Evolutionary conservation across 257 asterid species (phyloP).

Genomic region (Solanum lycopersicoides): DNA sequence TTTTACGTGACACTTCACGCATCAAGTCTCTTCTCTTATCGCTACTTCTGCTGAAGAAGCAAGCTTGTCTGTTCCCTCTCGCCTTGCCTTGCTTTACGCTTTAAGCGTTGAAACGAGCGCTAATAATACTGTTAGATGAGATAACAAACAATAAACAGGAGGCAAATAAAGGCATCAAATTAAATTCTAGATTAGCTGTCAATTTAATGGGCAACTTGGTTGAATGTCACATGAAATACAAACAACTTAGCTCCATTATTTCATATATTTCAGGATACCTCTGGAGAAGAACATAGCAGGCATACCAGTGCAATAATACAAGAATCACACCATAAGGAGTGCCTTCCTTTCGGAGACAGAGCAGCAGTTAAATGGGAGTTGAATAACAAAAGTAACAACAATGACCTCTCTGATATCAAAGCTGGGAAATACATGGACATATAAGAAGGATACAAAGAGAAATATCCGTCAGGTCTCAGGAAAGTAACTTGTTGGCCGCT

Average conservation of each 20-base stretch:
- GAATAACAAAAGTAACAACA: not conserved
- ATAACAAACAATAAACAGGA: not conserved
- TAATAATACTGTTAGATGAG: not conserved
- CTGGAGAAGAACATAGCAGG: not conserved
- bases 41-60: not conserved
- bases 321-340: not conserved
- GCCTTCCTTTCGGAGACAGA: not conserved
- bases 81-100: not conserved
- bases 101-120: not conserved
- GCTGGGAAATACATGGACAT: not conserved
- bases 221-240: not conserved
- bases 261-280: not conserved
- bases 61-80: not conserved
- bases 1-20: not conserved
- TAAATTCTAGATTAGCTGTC: not conserved
- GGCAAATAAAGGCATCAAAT: not conserved
- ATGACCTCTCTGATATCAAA: not conserved
- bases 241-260: not conserved
- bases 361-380: not conserved
- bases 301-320: not conserved
- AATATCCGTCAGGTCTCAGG: slow-evolving; percentile 90
- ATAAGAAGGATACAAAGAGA: slow-evolving; percentile 79
- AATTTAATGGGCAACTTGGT: not conserved
- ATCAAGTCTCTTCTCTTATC: not conserved
- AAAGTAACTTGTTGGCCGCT: slow-evolving; percentile 84